phyloP scores from a whole-genome alignment of 257 asterid genomes.

The Mentha longifolia region DNA sequence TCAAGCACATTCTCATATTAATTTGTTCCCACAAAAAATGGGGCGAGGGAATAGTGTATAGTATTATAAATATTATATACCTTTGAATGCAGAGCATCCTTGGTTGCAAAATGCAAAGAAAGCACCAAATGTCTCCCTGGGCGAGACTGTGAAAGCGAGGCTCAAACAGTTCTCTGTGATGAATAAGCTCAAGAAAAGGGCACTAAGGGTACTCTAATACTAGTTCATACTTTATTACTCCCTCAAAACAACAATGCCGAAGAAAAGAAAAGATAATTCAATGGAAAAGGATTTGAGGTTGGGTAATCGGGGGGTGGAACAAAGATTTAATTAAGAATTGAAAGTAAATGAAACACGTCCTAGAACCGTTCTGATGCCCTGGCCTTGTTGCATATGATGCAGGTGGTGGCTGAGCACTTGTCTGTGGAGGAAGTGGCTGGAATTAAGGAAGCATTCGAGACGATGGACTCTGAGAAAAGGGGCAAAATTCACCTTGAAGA shows the following conservation, averaged over 20 bases:
- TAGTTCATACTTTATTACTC: slow-evolving; percentile 5
- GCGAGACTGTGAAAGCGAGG: slow-evolving; percentile 80
- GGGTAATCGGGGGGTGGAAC: neutral
- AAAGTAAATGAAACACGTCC: neutral
- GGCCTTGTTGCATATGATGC: slow-evolving; percentile 31
- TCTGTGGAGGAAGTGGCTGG: slow-evolving; percentile 80
- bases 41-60: slow-evolving; percentile 2
- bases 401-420: slow-evolving; percentile 77
- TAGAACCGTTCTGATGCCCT: slow-evolving; percentile 18
- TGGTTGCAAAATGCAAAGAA: slow-evolving; percentile 75
- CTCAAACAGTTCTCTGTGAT: slow-evolving; percentile 75
- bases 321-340: neutral
- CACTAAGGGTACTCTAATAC: slow-evolving; percentile 52
- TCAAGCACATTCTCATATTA: slow-evolving; percentile 15
- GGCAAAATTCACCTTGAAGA: slow-evolving; percentile 61
- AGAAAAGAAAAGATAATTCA: neutral
- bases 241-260: neutral
- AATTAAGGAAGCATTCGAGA: slow-evolving; percentile 66
- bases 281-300: neutral
- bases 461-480: slow-evolving; percentile 62
- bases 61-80: slow-evolving; percentile 10
- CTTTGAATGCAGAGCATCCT: slow-evolving; percentile 57
- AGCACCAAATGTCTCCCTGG: slow-evolving; percentile 73
- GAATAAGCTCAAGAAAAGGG: slow-evolving; percentile 80
- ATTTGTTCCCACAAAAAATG: slow-evolving; percentile 11